Conservation (phyloP, 495 filamentous ascomycete genomes). For the Aspergillus taichungensis region DNA sequence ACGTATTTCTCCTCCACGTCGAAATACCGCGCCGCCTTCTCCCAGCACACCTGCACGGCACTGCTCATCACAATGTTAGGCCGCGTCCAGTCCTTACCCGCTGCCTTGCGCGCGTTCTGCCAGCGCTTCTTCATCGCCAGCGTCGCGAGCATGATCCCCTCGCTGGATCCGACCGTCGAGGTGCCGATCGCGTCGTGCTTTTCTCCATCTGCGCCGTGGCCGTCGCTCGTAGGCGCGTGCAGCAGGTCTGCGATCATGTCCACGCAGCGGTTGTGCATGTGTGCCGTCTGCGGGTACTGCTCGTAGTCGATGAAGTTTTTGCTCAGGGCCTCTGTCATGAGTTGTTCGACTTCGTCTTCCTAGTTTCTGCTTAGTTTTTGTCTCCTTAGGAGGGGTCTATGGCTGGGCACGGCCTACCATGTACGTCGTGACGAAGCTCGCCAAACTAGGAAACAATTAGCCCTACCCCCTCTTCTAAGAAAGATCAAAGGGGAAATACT, state of each 20-base stretch:
- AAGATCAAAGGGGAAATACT: slow-evolving; percentile 31
- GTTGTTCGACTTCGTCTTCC: slow-evolving; percentile 78
- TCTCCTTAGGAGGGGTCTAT: no score
- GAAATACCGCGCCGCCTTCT: slow-evolving; percentile 89
- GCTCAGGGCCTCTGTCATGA: slow-evolving; percentile 73
- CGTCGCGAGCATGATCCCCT: slow-evolving; percentile 84
- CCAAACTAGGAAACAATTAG: slow-evolving; percentile 42
- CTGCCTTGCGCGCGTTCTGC: slow-evolving; percentile 73
- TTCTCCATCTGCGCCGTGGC: slow-evolving; percentile 31
- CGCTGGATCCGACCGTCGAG: slow-evolving; percentile 74
- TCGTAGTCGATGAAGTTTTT: slow-evolving; percentile 92
- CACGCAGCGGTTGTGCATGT: slow-evolving; percentile 82
- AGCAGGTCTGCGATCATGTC: slow-evolving; percentile 84
- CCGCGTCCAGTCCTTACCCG: slow-evolving; percentile 60
- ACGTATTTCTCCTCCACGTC: slow-evolving; percentile 86
- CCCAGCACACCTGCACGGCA: slow-evolving; percentile 93
- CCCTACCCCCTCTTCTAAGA: background rate
- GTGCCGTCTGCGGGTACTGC: slow-evolving; percentile 73
- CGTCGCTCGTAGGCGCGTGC: slow-evolving; percentile 51
- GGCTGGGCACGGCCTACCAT: slow-evolving; percentile 48
- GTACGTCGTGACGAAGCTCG: slow-evolving; percentile 79
- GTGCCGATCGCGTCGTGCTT: slow-evolving; percentile 63
- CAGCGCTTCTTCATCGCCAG: slow-evolving; percentile 94
- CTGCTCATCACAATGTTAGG: slow-evolving; percentile 92
- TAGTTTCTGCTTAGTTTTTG: slow-evolving; percentile 8